phyloP scores from a whole-genome alignment of 2,329 filamentous ascomycete genomes.

The Dactylellina drechsleri region DNA sequence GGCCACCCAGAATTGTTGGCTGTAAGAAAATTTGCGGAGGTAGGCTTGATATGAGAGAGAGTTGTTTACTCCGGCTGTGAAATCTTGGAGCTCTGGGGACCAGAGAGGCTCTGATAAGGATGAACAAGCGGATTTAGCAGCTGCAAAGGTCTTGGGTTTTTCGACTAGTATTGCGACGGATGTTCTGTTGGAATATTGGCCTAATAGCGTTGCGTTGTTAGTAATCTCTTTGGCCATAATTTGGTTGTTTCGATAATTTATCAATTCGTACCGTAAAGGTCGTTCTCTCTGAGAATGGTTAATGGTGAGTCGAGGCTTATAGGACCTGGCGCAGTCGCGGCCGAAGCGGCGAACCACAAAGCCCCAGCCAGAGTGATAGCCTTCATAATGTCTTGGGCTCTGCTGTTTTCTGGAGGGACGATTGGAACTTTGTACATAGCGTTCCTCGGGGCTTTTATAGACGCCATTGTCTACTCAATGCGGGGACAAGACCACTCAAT shows the following conservation, averaged over 20 bases:
- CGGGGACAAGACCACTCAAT: too few relatives aligned
- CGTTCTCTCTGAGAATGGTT: slow-evolving; percentile 28
- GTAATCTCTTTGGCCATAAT: slow-evolving; percentile 61
- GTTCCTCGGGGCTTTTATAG: too few relatives aligned
- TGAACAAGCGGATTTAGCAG: slow-evolving; percentile 23
- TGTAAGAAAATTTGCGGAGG: slow-evolving; percentile 56
- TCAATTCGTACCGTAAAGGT: slow-evolving; percentile 35
- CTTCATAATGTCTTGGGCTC: too few relatives aligned
- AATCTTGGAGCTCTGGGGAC: slow-evolving; percentile 43
- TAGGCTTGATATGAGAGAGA: slow-evolving; percentile 62
- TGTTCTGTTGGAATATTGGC: slow-evolving; percentile 42
- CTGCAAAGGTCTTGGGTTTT: slow-evolving; percentile 23
- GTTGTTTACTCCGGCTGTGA: slow-evolving; percentile 55
- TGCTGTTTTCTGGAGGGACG: too few relatives aligned
- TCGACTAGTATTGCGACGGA: slow-evolving; percentile 38
- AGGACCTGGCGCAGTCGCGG: background rate
- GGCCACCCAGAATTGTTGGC: slow-evolving; percentile 62
- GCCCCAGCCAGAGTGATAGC: too few relatives aligned
- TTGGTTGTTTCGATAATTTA: slow-evolving; percentile 59
- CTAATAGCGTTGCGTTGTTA: slow-evolving; percentile 59
- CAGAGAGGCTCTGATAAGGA: slow-evolving; percentile 33
- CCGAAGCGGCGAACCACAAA: background rate
- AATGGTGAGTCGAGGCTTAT: slow-evolving; percentile 8
- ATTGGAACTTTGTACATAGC: too few relatives aligned
- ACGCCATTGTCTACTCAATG: too few relatives aligned